Base-by-base conservation (phyloP, 305 asterid species). In the Vinca major region DNA sequence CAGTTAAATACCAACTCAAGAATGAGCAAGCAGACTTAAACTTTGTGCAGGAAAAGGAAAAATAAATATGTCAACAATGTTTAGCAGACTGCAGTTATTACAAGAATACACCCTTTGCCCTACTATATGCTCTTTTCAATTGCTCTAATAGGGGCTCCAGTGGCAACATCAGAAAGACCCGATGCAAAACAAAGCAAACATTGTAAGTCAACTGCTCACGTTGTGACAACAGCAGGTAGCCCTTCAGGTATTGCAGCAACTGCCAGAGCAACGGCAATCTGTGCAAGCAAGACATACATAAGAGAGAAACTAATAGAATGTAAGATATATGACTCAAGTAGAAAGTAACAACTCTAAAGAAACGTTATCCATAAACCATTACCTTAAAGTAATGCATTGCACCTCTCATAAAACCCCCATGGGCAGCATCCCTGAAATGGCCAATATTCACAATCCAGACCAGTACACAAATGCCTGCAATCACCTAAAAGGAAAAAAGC, bases 211-310 rank as follows among this genome's bases (percentile, higher is more conserved):
- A 73, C 70, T 60, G 89, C 97, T 71, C 73, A 91, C 97, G 96
- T 94, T 43, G 99, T 94, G 68, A 94, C 99, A 74, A 94, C 99
- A 73, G 99, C 99, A 74, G 99, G 99, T 79, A 94, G 96, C 47
- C 99, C 99, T 83, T 94, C 99, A 64, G 99, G 99, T 73, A 94
- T 94, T 79, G 99, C 99, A 62, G 99, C 99, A 81, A 94, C 99
- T 39, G 99, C 99, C 75, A 94, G 96, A 70, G 99, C 99, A 84
- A 94, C 99, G 67, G 99, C 99, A 83, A 94, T 91, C 99, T 93
- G 77, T 74, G 70, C 80, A 81, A 57, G 65, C 65, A 73, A 69
- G 57, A 56, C 39, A 68, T 45, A 39, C 33, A 39, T 60, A 62
- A 39, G 65, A 6, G 6, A 44, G 20, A 67, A 7, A 63, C 10